Evolutionary conservation across 345 rosid species (phyloP), one percentile per base, ranked within the genome.

Genomic region (Syzygium jambos): DNA sequence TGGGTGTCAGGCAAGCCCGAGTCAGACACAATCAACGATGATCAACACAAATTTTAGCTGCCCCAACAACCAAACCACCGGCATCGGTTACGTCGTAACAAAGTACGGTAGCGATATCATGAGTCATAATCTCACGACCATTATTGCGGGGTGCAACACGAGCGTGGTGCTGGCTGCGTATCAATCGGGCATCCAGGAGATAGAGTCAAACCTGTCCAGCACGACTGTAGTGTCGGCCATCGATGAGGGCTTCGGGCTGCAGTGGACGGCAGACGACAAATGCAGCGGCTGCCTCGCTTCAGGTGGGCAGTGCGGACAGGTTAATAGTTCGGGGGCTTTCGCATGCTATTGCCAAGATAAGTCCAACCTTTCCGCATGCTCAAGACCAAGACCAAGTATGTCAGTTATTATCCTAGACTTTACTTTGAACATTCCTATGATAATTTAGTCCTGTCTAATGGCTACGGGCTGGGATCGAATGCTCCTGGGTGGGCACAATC

Each of bases 11-110:
- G 51, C 27, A 49, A 29, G 23, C 46, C 9, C 22, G 49, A 23
- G 6, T 9, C 8, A 0, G 5, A 8, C 25, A 6, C 4, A 1
- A 13, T 1, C 55, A n/a, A 12, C 3, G 17, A 1, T 77, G 4
- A 1, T 5, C 0, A 46, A 1, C 61, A 52, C 41, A 23, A 12
- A 30, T 16, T 87, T 87, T 22, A 65, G 1, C 34, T 87, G 89
- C 86, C 2, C 46, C 7, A 9, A 4, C 46, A 27, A 53, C 34
- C 29, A 7, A 5, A 52, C 11, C 27, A 34, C 1, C 8, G 41
- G 5, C 5, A 22, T 22, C 9, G 84, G 84, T 9, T 87, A 52
- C 55, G 53, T 63, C 57, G 3, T 68, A 11, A 85, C 89, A 23
- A 84, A 55, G 25, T 3, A 55, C 0, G 52, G 7, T 43, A 17